Evolutionary conservation across 2,329 filamentous ascomycete genomes (phyloP), one percentile per base, ranked within the genome.

Genomic region (Pezicula carpinea): DNA sequence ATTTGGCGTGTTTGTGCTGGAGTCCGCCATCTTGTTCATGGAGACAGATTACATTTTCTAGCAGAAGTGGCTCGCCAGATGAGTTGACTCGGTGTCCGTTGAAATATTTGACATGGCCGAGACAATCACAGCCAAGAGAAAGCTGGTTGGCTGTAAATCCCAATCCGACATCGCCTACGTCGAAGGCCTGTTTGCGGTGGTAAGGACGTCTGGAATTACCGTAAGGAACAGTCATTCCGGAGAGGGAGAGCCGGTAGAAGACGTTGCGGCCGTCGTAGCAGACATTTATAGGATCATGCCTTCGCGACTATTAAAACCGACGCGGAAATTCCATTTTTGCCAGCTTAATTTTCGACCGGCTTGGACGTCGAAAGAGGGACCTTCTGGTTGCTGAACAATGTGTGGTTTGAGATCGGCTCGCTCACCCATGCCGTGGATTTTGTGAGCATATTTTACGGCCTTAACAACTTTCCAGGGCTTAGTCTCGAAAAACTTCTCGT

Each of bases 1-100:
- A 64, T 63, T 87, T 87, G 40, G 81, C 85, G 65, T 87, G 83
- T 60, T 87, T 87, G 73, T 82, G 84, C 33, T 79, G 78, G 29
- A 64, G 80, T 3, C 83, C 83, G 17, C 72, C 77, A 54, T 87
- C 83, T 63, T 86, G 82, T 60, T 87, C 83, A 59, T 87, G 83
- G 42, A 87, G 73, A 59, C 83, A 87, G 29, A 87, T 70, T 10
- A 81, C 77, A 50, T 86, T 87, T 15, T 81, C 76, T 69, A 85
- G 75, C 1, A 72, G 66, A 2, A 78, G 59, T 1, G 78, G 72
- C 14, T 75, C 71, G n/a, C 82, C 83, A 6, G 35, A 23, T 31
- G 32, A 21, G 29, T 26, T 38, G 13, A 23, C 31, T 13, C 22
- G 13, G 34, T 18, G 33, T 46, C 44, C 21, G 33, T 18, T 7